Conservation (phyloP, 2,329 filamentous ascomycete genomes). For the Arachnomyces sp. region DNA sequence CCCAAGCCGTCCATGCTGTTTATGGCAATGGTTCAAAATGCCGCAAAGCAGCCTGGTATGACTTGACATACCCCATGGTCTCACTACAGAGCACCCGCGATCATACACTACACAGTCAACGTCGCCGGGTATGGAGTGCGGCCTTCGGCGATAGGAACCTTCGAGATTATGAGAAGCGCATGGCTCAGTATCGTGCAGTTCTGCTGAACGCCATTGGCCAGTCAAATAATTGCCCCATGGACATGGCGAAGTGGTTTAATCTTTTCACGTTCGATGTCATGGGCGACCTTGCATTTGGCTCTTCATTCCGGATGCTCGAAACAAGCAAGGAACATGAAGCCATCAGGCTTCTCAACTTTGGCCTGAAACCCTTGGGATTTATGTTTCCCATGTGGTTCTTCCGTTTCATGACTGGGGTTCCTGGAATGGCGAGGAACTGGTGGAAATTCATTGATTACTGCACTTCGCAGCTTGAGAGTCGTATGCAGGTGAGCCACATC, state of each 20-base stretch:
- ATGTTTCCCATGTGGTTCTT: conserved; percentile 16
- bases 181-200: conserved; percentile 12
- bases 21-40: conserved; percentile 1
- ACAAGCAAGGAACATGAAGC: conserved; percentile 10
- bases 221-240: conserved; percentile 6
- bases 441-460: conserved; percentile 3
- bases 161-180: conserved; percentile 16
- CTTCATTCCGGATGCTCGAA: conserved; percentile 29
- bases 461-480: background rate
- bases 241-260: conserved; percentile 25
- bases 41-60: conserved; percentile 3
- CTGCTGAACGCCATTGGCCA: conserved; percentile 14
- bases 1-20: background rate
- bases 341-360: conserved; percentile 11
- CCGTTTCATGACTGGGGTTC: conserved; percentile 7
- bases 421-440: background rate
- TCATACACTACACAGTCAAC: background rate
- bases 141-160: conserved; percentile 11
- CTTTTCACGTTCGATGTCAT: conserved; percentile 35
- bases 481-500: no score
- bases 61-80: background rate
- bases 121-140: conserved; percentile 1
- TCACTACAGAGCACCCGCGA: conserved; percentile 1
- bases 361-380: conserved; percentile 13
- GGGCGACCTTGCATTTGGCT: conserved; percentile 35